A percentile compares a stretch with the other conserved stretches of the same genome.
phyloP scores from a whole-genome alignment of 1,139 yeast genomes.

The Geotrichum klebahnii region DNA sequence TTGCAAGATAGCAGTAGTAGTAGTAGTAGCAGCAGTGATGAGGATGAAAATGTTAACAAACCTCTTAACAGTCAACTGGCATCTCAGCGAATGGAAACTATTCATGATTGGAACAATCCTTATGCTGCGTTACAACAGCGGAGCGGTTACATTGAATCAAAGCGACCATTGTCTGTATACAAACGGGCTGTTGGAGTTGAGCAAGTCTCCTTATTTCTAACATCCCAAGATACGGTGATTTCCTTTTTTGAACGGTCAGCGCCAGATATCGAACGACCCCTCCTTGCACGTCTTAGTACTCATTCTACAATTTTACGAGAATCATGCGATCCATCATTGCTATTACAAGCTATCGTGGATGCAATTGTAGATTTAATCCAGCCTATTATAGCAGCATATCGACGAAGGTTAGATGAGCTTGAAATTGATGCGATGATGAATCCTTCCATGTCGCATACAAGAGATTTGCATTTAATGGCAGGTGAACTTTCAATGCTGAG shows the following conservation, averaged over 20 bases:
- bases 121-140: constrained; percentile 25
- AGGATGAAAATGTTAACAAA: constrained; percentile 13
- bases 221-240: constrained; percentile 45
- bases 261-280: constrained; percentile 48
- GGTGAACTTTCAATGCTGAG: constrained; percentile 49
- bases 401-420: constrained; percentile 46
- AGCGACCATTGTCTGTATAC: constrained; percentile 45
- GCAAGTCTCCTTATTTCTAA: constrained; percentile 49
- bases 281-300: constrained; percentile 45
- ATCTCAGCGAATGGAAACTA: constrained; percentile 31
- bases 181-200: constrained; percentile 52
- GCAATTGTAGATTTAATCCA: constrained; percentile 55
- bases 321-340: constrained; percentile 48
- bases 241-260: constrained; percentile 55
- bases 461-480: constrained; percentile 49
- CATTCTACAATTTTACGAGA: constrained; percentile 47
- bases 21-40: constrained; percentile 11
- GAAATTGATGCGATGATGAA: constrained; percentile 50
- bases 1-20: constrained; percentile 7
- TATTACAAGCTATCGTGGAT: constrained; percentile 53
- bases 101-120: constrained; percentile 42
- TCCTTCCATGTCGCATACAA: constrained; percentile 50
- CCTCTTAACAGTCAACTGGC: constrained; percentile 15
- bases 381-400: constrained; percentile 55
- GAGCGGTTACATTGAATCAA: constrained; percentile 39